Conservation (phyloP, 345 rosid species). For the Mangifera indica region DNA sequence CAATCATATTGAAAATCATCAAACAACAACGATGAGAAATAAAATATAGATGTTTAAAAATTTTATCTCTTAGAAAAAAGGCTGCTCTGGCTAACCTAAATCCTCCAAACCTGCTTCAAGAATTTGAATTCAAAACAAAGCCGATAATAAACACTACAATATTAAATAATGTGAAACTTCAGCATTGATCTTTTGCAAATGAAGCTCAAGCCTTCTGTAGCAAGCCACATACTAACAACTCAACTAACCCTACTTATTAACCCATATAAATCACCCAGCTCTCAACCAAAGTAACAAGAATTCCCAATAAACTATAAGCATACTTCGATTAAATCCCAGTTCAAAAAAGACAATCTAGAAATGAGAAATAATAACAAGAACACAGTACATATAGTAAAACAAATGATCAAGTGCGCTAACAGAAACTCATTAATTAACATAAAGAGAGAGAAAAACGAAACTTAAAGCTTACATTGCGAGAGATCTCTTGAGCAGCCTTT, state of each 20-base stretch:
- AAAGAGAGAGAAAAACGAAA: neutral
- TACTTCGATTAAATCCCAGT: neutral
- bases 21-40: neutral
- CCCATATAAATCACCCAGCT: neutral
- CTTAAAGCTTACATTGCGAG: constrained; percentile 74
- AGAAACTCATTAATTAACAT: neutral
- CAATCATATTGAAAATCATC: constrained; percentile 5
- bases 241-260: neutral
- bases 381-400: neutral
- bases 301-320: neutral
- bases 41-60: neutral
- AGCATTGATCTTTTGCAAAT: neutral
- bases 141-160: neutral
- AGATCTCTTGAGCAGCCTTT: constrained; percentile 87
- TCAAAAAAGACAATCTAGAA: neutral
- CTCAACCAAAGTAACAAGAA: neutral
- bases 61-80: neutral
- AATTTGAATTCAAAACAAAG: neutral
- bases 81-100: neutral
- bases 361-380: neutral
- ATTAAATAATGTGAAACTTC: too few relatives aligned
- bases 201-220: neutral
- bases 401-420: neutral
- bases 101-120: neutral
- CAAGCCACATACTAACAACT: neutral